Evolutionary conservation across 345 rosid species (phyloP), one percentile per base, ranked within the genome.

Genomic region (Hypericum androsaemum): DNA sequence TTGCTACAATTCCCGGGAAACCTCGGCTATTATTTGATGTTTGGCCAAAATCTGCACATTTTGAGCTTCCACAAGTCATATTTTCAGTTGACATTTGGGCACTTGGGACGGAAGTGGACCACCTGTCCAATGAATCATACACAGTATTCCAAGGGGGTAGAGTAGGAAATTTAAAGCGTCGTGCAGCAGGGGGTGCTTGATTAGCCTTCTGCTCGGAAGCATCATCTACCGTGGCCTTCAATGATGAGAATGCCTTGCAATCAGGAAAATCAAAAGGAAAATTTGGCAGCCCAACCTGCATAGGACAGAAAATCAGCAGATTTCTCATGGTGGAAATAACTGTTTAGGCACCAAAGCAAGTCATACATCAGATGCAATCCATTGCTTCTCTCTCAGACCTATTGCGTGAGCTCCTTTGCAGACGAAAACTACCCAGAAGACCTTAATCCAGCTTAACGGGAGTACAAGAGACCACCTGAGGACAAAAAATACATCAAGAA

Each of bases 191-290:
- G 69, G 89, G 92, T 15, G 60, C 64, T 43, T 10, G 58, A 63
- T 75, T 79, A 41, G 64, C 69, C 56, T 75, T 72, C 70, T 75
- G 67, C 46, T 67, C 64, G 50, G 66, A 13, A n/a, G 74, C 71
- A 59, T 71, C 70, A 47, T 72, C 81, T 71, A 81, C 83, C 32
- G 52, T 71, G 66, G 44, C 77, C 81, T 67, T 75, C 15, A 67
- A 71, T 50, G 83, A 79, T 16, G 59, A 53, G 51, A 84, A 84
- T 1, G 95, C 82, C 58, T 61, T 65, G 71, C 89, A 82, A 64
- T 81, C 95, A 12, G 94, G 96, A 65, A 79, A 90, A 75, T 90
- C 94, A 42, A 71, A 77, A 65, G 98, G 98, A 68, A 87, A 90
- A 58, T 56, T 65, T 8, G 96, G 98, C 51, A 81, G 43, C 35